Evolutionary conservation across 345 rosid genomes (phyloP), one percentile per base, ranked within the genome.

Genomic region (Psidium guajava): DNA sequence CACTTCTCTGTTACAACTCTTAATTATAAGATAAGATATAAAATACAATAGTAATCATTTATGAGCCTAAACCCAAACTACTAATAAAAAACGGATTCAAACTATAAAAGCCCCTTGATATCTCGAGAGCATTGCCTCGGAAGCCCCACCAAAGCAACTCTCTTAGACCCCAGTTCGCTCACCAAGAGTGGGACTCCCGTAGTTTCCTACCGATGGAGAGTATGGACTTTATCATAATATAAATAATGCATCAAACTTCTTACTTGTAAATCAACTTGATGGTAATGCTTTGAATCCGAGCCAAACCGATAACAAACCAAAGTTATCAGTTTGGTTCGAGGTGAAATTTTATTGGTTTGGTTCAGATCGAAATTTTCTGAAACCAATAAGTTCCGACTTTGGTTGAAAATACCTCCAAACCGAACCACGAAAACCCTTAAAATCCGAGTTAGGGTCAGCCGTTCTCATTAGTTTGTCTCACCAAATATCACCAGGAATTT

Each of bases 41-140:
- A 50, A 11, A 2, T 50, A 50, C 2, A 11, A 50, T 1, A 50
- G 4, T 50, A 50, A 0, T 3, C 11, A 50, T 50, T 50, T 11
- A 11, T 50, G 52, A 0, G 52, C 14, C 11, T 11, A 50, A 49
- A 50, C 52, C 11, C 52, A 50, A 50, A 10, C 14, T 50, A 50
- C 4, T 50, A 50, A 11, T 50, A 50, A 50, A 50, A 50, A 11
- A 50, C 1, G 52, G 12, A 3, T 1, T 50, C 14, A 50, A 50
- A 50, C 4, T 11, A 50, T 50, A 50, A 50, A 50, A 50, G 1
- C 14, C 14, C 0, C 3, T 0, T 50, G 14, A 0, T 11, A 11
- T 11, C 14, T 50, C 14, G 3, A 2, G 52, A 50, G 4, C 14
- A 3, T 3, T 3, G 4, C 14, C 14, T 0, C 4, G 14, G 14